Percentiles rank a stretch among this genome's conserved stretches.
phyloP scores from a whole-genome alignment of 371 early-diverging fungal genomes.

The Entomophthora muscae region DNA sequence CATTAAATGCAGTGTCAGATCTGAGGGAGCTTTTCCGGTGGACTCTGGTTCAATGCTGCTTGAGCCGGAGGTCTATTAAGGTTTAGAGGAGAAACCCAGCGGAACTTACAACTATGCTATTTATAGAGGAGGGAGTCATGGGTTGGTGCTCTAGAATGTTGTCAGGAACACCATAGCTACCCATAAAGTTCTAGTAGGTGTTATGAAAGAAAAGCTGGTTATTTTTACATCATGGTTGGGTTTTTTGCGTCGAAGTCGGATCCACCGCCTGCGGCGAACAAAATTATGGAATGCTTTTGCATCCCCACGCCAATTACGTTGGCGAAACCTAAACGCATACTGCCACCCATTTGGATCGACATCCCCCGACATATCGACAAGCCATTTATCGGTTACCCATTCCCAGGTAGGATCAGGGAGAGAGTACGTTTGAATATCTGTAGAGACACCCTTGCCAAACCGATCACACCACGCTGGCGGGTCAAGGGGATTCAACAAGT shows the following conservation, averaged over 20 bases:
- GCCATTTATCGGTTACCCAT: slow-evolving; percentile 35
- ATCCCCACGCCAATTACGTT: slow-evolving; percentile 30
- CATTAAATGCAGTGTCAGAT: not conserved
- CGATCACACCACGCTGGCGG: slow-evolving; percentile 40
- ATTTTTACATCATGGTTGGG: slow-evolving; percentile 3
- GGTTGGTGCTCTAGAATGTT: not conserved
- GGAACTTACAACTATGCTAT: not conserved
- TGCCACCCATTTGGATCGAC: slow-evolving; percentile 32
- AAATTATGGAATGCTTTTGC: slow-evolving; percentile 36
- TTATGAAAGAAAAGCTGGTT: not conserved
- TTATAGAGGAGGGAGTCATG: not conserved
- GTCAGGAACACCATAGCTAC: not conserved
- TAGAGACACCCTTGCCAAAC: slow-evolving; percentile 24
- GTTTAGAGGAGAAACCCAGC: not conserved
- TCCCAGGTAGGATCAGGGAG: slow-evolving; percentile 45
- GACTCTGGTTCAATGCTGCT: not conserved
- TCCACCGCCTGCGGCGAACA: slow-evolving; percentile 41
- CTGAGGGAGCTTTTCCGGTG: not conserved
- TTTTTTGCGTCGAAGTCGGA: slow-evolving; percentile 26
- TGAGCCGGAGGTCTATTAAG: not conserved
- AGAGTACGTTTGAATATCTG: slow-evolving; percentile 26
- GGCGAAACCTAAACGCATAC: slow-evolving; percentile 14
- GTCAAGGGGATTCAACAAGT: slow-evolving; percentile 37
- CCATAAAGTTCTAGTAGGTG: not conserved
- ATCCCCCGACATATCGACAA: slow-evolving; percentile 47